Conservation (phyloP, 2,329 filamentous ascomycete genomes). For the Paraphaeosphaeria minitans region DNA sequence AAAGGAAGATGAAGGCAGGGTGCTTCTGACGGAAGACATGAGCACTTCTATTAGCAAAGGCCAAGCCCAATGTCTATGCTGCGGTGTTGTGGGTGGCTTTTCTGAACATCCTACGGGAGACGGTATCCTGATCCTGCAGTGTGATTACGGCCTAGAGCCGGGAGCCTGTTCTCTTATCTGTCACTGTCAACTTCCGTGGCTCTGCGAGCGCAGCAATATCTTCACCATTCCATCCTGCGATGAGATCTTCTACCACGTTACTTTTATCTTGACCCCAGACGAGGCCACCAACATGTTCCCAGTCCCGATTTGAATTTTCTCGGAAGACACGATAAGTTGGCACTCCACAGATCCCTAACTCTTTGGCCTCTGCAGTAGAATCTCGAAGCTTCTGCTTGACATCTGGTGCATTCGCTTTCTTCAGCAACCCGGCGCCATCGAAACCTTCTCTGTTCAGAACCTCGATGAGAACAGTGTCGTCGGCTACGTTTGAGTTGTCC, state of each 20-base stretch:
- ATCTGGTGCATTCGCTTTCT: constrained; percentile 28
- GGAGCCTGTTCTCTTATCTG: neutral
- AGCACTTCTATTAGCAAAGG: neutral
- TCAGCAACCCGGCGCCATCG: constrained; percentile 31
- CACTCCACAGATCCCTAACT: constrained; percentile 39
- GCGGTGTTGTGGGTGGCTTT: neutral
- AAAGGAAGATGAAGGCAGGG: neutral
- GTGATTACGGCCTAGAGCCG: neutral
- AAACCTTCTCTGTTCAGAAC: constrained; percentile 36
- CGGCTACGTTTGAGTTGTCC: constrained; percentile 33
- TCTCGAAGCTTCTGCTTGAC: constrained; percentile 33
- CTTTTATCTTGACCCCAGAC: constrained; percentile 45
- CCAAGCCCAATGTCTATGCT: neutral
- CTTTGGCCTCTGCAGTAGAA: constrained; percentile 39
- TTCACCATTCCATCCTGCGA: constrained; percentile 37
- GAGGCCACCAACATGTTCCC: constrained; percentile 29
- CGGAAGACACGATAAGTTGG: constrained; percentile 40
- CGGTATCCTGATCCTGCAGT: neutral
- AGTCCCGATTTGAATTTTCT: constrained; percentile 14
- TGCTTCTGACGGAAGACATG: neutral
- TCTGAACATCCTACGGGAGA: neutral
- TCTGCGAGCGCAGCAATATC: constrained; percentile 8
- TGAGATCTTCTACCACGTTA: constrained; percentile 41
- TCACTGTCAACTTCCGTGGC: neutral
- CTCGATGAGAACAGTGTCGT: constrained; percentile 28